Base-by-base conservation (phyloP, 257 asterid genomes). In the Rehmannia glutinosa region DNA sequence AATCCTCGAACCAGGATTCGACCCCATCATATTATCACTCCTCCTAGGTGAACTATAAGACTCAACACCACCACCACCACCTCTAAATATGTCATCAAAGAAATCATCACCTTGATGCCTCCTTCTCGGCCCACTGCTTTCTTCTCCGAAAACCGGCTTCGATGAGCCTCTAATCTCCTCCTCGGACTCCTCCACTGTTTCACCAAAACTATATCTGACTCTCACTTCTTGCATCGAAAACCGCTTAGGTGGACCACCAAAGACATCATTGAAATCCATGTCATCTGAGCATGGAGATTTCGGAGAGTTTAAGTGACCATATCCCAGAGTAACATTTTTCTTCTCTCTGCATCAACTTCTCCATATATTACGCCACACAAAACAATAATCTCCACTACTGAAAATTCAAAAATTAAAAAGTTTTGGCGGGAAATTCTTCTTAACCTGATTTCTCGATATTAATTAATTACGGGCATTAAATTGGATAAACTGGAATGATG, bases 171-270 rank as follows among this genome's bases (percentile, higher is more conserved):
- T n/a, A n/a, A n/a, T n/a, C 19, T 75, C 81, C 58, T 80, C 84
- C 41, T 77, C 90, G 4, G 87, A 58, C n/a, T 73, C 83, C 71
- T 32, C 38, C 21, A 19, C 20, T 35, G 76, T 8, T 27, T 83
- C 91, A 5, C 80, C 71, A 19, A 84, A 84, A 72, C 95, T 90
- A 77, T 75, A 69, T 13, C 88, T 74, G 19, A 51, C 67, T 61
- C 75, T 64, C 68, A 64, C 77, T 39, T 90, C 97, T 25, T 80
- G 97, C 74, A 69, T 69, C 64, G 98, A 92, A 39, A 66, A 84
- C 12, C 97, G 85, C 86, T 87, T 68, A 0, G 98, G 98, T 0
- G 98, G 98, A 11, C 96, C 97, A 12, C 98, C 98, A 27, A 90
- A 92, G 1, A 92, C 98, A 52, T 92, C 97, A 19, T 83, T 77